A percentile compares a stretch with the other conserved stretches of the same genome.
These are phyloP conservation scores for Hericium erinaceus DNA, from an alignment of 768 basidiomycete genomes.

Conservation along the genomic window DNA sequence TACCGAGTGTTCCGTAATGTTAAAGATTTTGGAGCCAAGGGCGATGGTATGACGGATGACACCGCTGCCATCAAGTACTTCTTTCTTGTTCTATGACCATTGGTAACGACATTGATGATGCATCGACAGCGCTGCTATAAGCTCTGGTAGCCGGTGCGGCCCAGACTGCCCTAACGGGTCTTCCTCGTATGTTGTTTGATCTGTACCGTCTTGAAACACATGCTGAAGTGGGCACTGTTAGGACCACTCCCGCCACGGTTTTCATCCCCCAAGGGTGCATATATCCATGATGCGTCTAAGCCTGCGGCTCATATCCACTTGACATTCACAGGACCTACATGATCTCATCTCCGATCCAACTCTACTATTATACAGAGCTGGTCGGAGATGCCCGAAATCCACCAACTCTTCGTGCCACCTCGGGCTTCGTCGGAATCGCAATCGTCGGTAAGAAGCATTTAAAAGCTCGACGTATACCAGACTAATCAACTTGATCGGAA, in stretches of 20 bases:
- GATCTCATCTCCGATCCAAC: slow-evolving; percentile 55
- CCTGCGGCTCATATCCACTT: too few relatives aligned
- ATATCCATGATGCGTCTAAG: neutral
- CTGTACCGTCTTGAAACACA: too few relatives aligned
- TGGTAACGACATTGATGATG: slow-evolving; percentile 7
- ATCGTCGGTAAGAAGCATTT: slow-evolving; percentile 50
- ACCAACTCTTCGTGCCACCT: slow-evolving; percentile 58
- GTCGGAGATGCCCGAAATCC: slow-evolving; percentile 65
- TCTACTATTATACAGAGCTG: slow-evolving; percentile 71
- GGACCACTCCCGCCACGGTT: slow-evolving; percentile 60
- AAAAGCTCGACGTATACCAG: neutral
- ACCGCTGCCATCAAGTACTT: slow-evolving; percentile 64
- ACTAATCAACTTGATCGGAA: slow-evolving; percentile 64
- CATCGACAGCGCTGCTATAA: slow-evolving; percentile 51
- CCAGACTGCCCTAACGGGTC: slow-evolving; percentile 34
- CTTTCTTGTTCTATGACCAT: neutral
- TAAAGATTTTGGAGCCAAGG: slow-evolving; percentile 44
- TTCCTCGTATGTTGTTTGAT: slow-evolving; percentile 34
- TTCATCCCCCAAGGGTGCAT: slow-evolving; percentile 67
- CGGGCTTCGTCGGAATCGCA: slow-evolving; percentile 58
- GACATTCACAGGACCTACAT: slow-evolving; percentile 45
- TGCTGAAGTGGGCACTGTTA: slow-evolving; percentile 15
- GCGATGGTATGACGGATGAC: slow-evolving; percentile 67
- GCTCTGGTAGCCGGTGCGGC: slow-evolving; percentile 53
- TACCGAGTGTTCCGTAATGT: slow-evolving; percentile 77